Base-by-base conservation (phyloP, 2,329 filamentous ascomycete species). In the Allantophomopsis cytisporea region DNA sequence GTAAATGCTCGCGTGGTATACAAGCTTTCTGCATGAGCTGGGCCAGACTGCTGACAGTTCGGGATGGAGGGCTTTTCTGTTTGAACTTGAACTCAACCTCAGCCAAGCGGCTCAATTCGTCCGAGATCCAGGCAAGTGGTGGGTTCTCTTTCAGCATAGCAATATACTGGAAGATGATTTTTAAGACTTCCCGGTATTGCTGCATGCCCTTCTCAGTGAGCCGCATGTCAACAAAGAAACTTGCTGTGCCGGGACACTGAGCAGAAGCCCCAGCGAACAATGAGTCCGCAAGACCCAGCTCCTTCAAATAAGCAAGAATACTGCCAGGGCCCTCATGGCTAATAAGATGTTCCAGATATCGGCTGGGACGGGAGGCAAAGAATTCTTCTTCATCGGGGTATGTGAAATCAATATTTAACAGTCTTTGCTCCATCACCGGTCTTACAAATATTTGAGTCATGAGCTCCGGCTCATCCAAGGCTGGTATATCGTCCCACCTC, bases 271-370 rank as follows among this genome's bases (percentile, higher is more conserved):
- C 77, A 38, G 76, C 73, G 28, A 71, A 73, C 7, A 83, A 61
- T 4, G 68, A 69, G 48, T 76, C 79, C 11, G 71, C 76, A 72
- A 76, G 80, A 4, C 78, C 77, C 54, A 77, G 79, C 13, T 68
- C 69, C 51, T 82, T 82, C 50, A 81, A 63, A 53, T 79, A 76
- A 7, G 77, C 73, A 39, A 83, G 60, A 44, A 82, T 72, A 55
- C 77, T 82, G 7, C 77, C 78, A 1, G 78, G 77, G 2, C 77
- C 77, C 54, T 83, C 77, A 46, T 83, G 77, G 4, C 78, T 77
- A 45, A 83, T 76, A 43, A 83, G 57, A 51, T 83, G 78, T 47
- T 73, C 73, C 42, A 81, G 66, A 52, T 81, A 83, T 43, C 73
- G 68, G 35, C 71, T 70, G 2, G 78, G 78, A 42, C 80, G 73